These are phyloP conservation scores for Bipolaris oryzae DNA, from an alignment of 2,329 filamentous ascomycete species.

Conservation along the genomic window DNA sequence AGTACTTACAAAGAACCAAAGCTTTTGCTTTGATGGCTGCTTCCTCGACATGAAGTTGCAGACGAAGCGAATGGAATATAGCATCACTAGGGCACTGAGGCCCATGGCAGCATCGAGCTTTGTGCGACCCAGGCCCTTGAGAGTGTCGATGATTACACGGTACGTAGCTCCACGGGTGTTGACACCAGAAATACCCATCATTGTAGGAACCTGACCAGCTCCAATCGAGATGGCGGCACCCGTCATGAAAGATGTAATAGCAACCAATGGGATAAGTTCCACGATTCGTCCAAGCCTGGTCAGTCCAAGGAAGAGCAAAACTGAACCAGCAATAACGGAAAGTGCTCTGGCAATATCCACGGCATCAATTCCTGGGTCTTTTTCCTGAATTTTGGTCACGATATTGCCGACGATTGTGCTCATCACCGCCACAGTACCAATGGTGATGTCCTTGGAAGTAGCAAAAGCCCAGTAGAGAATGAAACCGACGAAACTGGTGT, in stretches of 20 bases:
- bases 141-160: slow-evolving; percentile 79
- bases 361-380: slow-evolving; percentile 51
- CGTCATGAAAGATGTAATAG: slow-evolving; percentile 96
- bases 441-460: slow-evolving; percentile 98
- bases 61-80: slow-evolving; percentile 61
- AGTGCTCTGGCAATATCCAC: slow-evolving; percentile 76
- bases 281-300: slow-evolving; percentile 86
- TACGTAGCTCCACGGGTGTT: slow-evolving; percentile 81
- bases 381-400: slow-evolving; percentile 64
- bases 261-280: slow-evolving; percentile 88
- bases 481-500: slow-evolving; percentile 96
- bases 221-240: slow-evolving; percentile 91
- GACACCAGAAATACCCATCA: slow-evolving; percentile 80
- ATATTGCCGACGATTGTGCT: slow-evolving; percentile 88
- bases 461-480: slow-evolving; percentile 97
- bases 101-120: slow-evolving; percentile 86
- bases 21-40: slow-evolving; percentile 73
- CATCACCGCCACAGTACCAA: slow-evolving; percentile 96
- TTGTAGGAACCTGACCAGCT: slow-evolving; percentile 77
- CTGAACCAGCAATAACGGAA: slow-evolving; percentile 76
- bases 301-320: slow-evolving; percentile 81
- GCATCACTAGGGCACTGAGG: slow-evolving; percentile 74
- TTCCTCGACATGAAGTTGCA: slow-evolving; percentile 65
- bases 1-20: slow-evolving; percentile 73
- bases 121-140: slow-evolving; percentile 72